Evolutionary conservation across 2,329 filamentous ascomycete species (phyloP).

Genomic region (Aspergillus melleus): DNA sequence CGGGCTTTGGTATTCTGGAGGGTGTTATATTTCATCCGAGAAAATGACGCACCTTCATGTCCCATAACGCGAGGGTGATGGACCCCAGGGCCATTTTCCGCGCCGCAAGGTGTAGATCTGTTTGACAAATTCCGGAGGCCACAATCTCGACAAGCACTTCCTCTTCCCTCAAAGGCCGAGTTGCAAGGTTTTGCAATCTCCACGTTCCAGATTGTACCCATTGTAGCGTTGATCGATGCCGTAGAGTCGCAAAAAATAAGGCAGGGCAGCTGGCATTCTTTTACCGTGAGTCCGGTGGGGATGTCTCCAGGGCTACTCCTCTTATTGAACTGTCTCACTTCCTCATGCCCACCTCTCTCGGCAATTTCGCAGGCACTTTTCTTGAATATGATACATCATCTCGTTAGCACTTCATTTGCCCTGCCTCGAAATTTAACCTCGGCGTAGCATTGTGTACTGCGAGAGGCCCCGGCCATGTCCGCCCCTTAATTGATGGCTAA

Average conservation of each 20-base stretch:
- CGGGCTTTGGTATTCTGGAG: neutral
- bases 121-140: constrained; percentile 57
- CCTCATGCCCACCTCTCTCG: too few relatives aligned
- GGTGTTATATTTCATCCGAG: neutral
- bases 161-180: constrained; percentile 31
- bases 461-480: too few relatives aligned
- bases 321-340: too few relatives aligned
- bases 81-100: constrained; percentile 34
- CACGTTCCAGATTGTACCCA: constrained; percentile 11
- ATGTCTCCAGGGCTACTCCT: too few relatives aligned
- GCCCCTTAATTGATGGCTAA: too few relatives aligned
- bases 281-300: neutral
- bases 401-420: too few relatives aligned
- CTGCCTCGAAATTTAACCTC: too few relatives aligned
- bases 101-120: constrained; percentile 51
- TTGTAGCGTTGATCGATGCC: too few relatives aligned
- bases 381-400: too few relatives aligned
- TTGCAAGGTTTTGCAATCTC: constrained; percentile 14
- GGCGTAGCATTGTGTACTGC: too few relatives aligned
- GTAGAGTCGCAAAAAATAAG: too few relatives aligned
- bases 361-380: too few relatives aligned
- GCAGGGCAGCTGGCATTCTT: neutral
- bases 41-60: constrained; percentile 48
- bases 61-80: constrained; percentile 53
- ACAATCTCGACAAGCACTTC: constrained; percentile 57